phyloP scores from a whole-genome alignment of 768 basidiomycete species.

The Hygrocybe coccinea region DNA sequence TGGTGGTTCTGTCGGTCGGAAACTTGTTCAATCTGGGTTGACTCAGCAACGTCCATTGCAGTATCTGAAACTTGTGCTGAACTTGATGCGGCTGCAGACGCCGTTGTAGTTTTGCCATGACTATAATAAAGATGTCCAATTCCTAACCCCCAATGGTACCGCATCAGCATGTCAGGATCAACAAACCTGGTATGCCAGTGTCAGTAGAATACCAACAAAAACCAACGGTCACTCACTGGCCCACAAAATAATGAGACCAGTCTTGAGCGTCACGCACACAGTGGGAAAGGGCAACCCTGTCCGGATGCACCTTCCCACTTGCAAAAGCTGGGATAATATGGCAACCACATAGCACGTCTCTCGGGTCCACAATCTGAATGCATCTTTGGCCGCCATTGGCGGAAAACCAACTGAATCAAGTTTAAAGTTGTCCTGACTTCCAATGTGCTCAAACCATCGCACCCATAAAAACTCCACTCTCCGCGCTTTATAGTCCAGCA shows the following conservation, averaged over 20 bases:
- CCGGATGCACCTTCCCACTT: constrained; percentile 12
- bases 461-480: constrained; percentile 16
- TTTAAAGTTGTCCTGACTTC: not conserved
- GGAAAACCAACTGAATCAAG: constrained; percentile 10
- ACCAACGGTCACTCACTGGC: constrained; percentile 26
- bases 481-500: not conserved
- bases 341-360: constrained; percentile 10
- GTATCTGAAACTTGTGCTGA: too few species aligned
- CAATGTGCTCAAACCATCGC: constrained; percentile 7
- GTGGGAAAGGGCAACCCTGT: constrained; percentile 1
- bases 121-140: not conserved
- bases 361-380: constrained; percentile 23
- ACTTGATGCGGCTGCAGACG: not conserved
- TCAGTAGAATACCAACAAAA: not conserved
- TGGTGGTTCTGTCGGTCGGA: not conserved
- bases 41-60: not conserved
- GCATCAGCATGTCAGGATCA: constrained; percentile 27
- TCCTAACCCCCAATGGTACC: constrained; percentile 12
- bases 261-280: constrained; percentile 11
- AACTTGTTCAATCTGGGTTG: not conserved
- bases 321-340: constrained; percentile 17
- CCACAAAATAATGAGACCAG: constrained; percentile 32
- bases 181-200: constrained; percentile 14
- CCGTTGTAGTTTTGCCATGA: not conserved
- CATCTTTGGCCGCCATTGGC: constrained; percentile 3